These are phyloP conservation scores for Sedum album DNA, from an alignment of 164 flowering plant species.

Conservation along the genomic window DNA sequence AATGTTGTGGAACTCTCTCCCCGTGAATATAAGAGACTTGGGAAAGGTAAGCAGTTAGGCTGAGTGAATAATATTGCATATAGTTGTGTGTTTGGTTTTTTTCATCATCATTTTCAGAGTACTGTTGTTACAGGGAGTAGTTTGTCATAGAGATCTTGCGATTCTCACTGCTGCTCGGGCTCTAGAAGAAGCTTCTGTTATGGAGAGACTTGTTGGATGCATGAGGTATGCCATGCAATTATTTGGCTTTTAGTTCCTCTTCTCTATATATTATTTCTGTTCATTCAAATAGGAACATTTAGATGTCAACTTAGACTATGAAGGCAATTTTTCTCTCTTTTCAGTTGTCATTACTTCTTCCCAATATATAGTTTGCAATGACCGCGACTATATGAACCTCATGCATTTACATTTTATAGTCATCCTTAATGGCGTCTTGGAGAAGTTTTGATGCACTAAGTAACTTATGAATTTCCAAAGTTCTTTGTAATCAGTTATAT, in stretches of 20 bases:
- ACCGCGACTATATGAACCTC: too few species aligned
- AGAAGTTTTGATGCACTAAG: too few species aligned
- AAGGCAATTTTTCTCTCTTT: too few species aligned
- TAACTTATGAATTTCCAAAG: not conserved
- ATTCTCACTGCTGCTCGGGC: constrained; percentile 41
- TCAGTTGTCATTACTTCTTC: too few species aligned
- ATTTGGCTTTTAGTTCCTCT: not conserved
- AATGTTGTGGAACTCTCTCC: constrained; percentile 32
- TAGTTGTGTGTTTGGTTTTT: not conserved
- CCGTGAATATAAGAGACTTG: constrained; percentile 26
- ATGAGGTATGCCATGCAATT: constrained; percentile 31
- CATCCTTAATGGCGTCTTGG: not conserved
- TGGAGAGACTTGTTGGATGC: constrained; percentile 36
- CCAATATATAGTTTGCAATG: too few species aligned
- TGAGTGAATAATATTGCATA: too few species aligned
- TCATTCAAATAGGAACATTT: not conserved
- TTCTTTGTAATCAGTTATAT: not conserved
- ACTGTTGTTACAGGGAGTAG: constrained; percentile 31
- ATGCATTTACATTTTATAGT: too few species aligned
- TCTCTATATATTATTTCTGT: not conserved
- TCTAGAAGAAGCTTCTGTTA: constrained; percentile 52
- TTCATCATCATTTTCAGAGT: not conserved
- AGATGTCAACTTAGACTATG: not conserved
- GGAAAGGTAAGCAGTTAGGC: constrained; percentile 14
- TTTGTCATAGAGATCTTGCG: constrained; percentile 28